Percentiles rank a stretch among this genome's conserved stretches.
These are phyloP conservation scores for Leccinum subspadiceum DNA, from an alignment of 1,284 basidiomycete species.

Conservation along the genomic window DNA sequence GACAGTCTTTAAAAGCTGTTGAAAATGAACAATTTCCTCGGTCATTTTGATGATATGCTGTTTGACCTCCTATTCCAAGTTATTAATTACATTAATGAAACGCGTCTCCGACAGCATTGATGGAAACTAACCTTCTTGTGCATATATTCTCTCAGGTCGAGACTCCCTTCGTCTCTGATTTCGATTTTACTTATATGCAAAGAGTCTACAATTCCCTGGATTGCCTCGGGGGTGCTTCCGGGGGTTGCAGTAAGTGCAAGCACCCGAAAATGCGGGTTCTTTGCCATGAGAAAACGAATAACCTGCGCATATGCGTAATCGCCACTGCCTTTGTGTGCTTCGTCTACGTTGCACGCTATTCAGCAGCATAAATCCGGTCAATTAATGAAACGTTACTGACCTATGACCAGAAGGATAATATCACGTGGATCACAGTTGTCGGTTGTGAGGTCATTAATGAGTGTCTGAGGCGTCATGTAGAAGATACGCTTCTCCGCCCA, in stretches of 20 bases:
- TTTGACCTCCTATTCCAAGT: slow-evolving; percentile 49
- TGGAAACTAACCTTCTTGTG: slow-evolving; percentile 72
- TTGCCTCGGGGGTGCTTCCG: slow-evolving; percentile 80
- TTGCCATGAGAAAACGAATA: slow-evolving; percentile 87
- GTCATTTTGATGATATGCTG: slow-evolving; percentile 74
- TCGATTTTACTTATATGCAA: slow-evolving; percentile 98
- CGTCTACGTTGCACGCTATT: slow-evolving; percentile 55
- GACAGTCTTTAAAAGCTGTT: slow-evolving; percentile 56
- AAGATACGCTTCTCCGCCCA: slow-evolving; percentile 90
- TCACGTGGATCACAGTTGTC: slow-evolving; percentile 78
- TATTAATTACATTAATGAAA: background rate
- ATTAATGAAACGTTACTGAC: slow-evolving; percentile 38
- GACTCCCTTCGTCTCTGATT: slow-evolving; percentile 88
- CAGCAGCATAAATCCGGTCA: slow-evolving; percentile 2
- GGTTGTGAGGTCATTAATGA: slow-evolving; percentile 82
- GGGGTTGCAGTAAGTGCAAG: slow-evolving; percentile 96
- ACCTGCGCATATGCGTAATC: slow-evolving; percentile 92
- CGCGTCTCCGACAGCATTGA: background rate
- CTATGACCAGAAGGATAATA: slow-evolving; percentile 81
- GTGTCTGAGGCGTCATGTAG: slow-evolving; percentile 97
- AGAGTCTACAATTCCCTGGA: slow-evolving; percentile 90
- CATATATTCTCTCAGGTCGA: slow-evolving; percentile 86
- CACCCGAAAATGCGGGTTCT: slow-evolving; percentile 91
- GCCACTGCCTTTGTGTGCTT: slow-evolving; percentile 94
- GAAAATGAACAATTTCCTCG: slow-evolving; percentile 54